phyloP scores from a whole-genome alignment of 73 alveolate species.

The Paramecium caudatum region DNA sequence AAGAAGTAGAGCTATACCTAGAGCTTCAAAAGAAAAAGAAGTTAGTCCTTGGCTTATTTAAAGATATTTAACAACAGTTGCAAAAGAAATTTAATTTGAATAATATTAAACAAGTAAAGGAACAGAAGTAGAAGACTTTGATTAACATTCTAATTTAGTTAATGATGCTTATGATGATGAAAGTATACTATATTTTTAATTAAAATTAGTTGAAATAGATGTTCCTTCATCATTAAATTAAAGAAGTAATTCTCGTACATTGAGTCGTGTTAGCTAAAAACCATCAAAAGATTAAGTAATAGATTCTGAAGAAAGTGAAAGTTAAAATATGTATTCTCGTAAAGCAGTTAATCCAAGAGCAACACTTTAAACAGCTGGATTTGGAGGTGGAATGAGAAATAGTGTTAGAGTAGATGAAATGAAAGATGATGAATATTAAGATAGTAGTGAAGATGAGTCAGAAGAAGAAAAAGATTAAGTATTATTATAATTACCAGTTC shows the following conservation, averaged over 20 bases:
- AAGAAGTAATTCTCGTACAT: constrained; percentile 37
- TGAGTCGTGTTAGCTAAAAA: constrained; percentile 18
- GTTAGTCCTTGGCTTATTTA: not conserved
- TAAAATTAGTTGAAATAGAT: not conserved
- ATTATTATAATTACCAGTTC: not conserved
- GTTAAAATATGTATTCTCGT: not conserved
- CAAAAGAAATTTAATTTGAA: not conserved
- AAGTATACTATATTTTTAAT: not conserved
- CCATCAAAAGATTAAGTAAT: not conserved
- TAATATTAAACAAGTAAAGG: not conserved
- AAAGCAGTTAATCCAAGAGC: not conserved
- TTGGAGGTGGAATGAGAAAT: constrained; percentile 36
- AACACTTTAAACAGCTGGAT: constrained; percentile 26
- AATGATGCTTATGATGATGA: constrained; percentile 22
- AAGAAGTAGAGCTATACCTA: not conserved
- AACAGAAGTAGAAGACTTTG: constrained; percentile 29
- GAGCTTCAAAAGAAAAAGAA: not conserved
- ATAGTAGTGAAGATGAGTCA: constrained; percentile 4
- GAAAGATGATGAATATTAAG: constrained; percentile 24
- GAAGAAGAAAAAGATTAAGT: constrained; percentile 20
- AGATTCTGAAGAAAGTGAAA: not conserved
- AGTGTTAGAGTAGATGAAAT: not conserved
- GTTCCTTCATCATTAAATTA: constrained; percentile 5
- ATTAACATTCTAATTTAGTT: not conserved
- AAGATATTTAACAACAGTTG: not conserved